Evolutionary conservation across 768 basidiomycete genomes (phyloP), one percentile per base, ranked within the genome.

Genomic region (Termitomyces heimii): DNA sequence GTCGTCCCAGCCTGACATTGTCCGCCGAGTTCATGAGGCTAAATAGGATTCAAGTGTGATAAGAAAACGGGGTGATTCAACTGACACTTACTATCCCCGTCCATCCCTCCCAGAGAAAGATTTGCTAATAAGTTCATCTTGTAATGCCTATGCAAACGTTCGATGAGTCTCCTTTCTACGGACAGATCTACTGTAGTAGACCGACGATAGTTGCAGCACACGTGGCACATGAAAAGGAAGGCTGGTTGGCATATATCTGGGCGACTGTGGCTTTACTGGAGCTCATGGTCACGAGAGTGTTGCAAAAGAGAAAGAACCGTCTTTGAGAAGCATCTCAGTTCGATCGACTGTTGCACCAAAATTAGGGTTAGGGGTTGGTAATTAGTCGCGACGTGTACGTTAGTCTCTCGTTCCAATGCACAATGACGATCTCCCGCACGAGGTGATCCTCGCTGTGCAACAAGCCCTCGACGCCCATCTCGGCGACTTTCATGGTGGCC

Each of bases 101-200:
- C 90, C 90, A 47, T 93, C 91, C 64, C 91, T 75, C 5, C 90
- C 90, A 28, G 89, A 86, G 72, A 93, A 93, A 0, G 88, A 75
- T 66, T 92, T 93, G 74, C 88, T 90, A 59, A 93, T 89, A 22
- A 92, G 70, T 63, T 92, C 90, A 61, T 93, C 91, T 68, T 92
- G 89, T 16, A 93, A 75, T 22, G 85, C 81, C 89, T 92, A 8
- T 5, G 26, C 18, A 43, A 8, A 28, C 10, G 14, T 28, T 14
- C 14, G 7, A 46, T 48, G 54, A 53, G 57, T 51, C n/a, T n/a
- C 45, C 31, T 31, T 26, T 39, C 31, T 29, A 18, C 34, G 8
- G 31, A 53, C 4, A 34, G 20, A 3, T 49, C n/a, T 40, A 13
- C 28, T 37, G 13, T 18, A 37, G 34, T 53, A 18, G n/a, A 72